Evolutionary conservation across 208 protist genomes (phyloP).

Genomic region (Balamuthia mandrillaris): DNA sequence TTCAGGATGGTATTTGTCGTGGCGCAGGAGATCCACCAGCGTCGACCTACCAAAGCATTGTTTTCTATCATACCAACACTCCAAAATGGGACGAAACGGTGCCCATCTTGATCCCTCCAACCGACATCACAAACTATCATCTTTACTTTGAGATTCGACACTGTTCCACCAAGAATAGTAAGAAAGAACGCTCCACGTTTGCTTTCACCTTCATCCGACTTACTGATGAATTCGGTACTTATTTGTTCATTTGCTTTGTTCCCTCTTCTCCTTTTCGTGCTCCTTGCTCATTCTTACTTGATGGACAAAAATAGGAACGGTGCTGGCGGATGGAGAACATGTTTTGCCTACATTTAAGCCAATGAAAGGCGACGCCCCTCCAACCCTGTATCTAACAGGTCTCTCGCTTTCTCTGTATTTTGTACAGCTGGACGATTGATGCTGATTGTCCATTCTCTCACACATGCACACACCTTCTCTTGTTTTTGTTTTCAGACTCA

Average conservation of each 20-base stretch:
- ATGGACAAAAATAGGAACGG: slow-evolving; percentile 28
- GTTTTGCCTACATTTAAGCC: slow-evolving; percentile 34
- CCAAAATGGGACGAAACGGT: slow-evolving; percentile 47
- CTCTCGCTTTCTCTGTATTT: not conserved
- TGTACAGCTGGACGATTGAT: not conserved
- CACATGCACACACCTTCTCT: not conserved
- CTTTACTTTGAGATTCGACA: slow-evolving; percentile 16
- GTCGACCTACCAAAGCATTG: slow-evolving; percentile 38
- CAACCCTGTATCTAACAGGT: not conserved
- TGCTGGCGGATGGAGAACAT: not conserved
- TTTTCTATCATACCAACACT: slow-evolving; percentile 48
- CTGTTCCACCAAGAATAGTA: no score
- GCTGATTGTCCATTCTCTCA: not conserved
- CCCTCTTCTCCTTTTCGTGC: not conserved
- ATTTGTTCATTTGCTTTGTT: not conserved
- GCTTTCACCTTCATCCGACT: not conserved
- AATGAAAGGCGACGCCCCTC: not conserved
- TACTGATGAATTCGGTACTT: not conserved
- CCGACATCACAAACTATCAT: not conserved
- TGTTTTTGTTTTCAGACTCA: not conserved
- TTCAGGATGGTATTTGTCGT: not conserved
- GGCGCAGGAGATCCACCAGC: not conserved
- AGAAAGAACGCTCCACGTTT: not conserved
- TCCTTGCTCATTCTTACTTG: not conserved
- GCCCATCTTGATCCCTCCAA: slow-evolving; percentile 26